Evolutionary conservation across 176 grass and related monocot species (phyloP), one percentile per base, ranked within the genome.

Genomic region (Triticum urartu): DNA sequence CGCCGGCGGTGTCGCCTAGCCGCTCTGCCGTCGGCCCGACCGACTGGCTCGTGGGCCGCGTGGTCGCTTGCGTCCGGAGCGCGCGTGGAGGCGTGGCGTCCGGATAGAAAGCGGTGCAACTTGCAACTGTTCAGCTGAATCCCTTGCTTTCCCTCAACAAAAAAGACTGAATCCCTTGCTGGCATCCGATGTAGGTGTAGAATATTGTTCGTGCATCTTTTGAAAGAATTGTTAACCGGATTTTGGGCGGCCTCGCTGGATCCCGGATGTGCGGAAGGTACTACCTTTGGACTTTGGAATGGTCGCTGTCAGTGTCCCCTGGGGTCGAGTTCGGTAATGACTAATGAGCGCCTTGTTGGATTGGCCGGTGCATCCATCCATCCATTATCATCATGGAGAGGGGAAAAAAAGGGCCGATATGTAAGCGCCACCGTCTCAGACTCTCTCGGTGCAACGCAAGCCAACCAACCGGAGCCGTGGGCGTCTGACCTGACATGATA

Each of bases 1-100:
- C 26, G 64, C 12, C 56, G 58, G 21, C 21, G 58, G 64, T 34
- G 64, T 68, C 77, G 39, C 40, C 39, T 21, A 2, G 40, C 17
- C 12, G 65, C 24, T 72, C 34, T 43, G 67, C 62, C 18, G 24
- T 26, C 7, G 58, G 32, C 15, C 10, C 9, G 14, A 9, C 0
- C 52, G 83, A 14, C 9, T 56, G 50, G 50, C 50, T 18, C 50
- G 50, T 59, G 59, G 36, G 43, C 60, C 7, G 21, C 59, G 66
- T 87, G 54, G 77, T n/a, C 20, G 58, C 20, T 63, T 87, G 78
- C 78, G 78, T 63, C 6, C 85, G 22, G 72, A 28, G 28, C 14
- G 40, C 18, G 42, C 62, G 11, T 5, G 43, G 20, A 42, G 28
- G 24, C 10, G 86, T 82, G 79, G 78, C 86, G 69, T 25, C 56